Base-by-base conservation (phyloP, 306 rosid species). In the Vicia faba region DNA sequence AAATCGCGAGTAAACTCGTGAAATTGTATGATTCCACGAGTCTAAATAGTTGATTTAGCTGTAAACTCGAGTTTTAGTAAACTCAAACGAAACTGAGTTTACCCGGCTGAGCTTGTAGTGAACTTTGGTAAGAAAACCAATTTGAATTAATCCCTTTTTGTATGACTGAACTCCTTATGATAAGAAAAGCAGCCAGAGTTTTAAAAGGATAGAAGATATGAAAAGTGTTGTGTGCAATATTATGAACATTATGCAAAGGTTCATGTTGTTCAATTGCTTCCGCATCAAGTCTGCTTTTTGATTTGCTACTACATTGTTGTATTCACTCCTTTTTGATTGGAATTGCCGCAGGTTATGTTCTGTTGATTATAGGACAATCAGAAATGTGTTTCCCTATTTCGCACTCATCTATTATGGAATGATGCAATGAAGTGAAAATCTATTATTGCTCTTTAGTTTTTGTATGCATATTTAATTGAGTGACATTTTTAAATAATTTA, bases 291-390 rank as follows among this genome's bases (percentile, higher is more conserved):
- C 14, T 71, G 29, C 40, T 62, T 26, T 62, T 63, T 7, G 0
- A 8, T 39, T 64, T 29, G 4, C 29, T 44, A 43, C 23, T 45
- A 44, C 5, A n/a, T 56, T 18, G 58, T 4, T 55, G 39, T 64
- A 19, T 64, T 73, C 39, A 73, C 49, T 41, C 60, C 50, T 63
- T 54, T 2, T 2, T 44, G 38, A 29, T 65, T 74, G 43, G 29
- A 44, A 63, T 53, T 53, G 3, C 20, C 57, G 48, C 64, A 77
- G 81, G 73, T 56, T 73, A 41, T 28, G 55, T 49, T 72, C 36
- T 55, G 60, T 12, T 57, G 56, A 67, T 51, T 38, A 67, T 54
- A 54, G 66, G 44, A 54, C 41, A 6, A 44, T 35, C 36, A 23
- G 60, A 61, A 23, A 51, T 15, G 3, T 62, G 75, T 61, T 53